Evolutionary conservation across 805 yeast species (phyloP), one percentile per base, ranked within the genome.

Genomic region (Yamadazyma akitaensis): DNA sequence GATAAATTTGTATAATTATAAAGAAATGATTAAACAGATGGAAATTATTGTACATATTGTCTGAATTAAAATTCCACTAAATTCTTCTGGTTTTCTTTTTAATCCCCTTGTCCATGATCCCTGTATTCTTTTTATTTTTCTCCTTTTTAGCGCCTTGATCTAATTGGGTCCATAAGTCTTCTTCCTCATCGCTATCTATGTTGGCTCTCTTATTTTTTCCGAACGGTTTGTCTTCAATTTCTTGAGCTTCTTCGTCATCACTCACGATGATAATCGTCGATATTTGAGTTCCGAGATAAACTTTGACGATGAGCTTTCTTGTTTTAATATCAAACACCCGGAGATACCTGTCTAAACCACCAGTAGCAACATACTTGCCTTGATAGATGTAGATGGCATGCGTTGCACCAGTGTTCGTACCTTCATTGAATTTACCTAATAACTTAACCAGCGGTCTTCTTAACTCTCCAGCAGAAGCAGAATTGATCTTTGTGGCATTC

Each of bases 321-420:
- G 81, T 65, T 1, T 67, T 67, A 4, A 81, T 60, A 50, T 89
- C 85, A 64, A 79, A 92, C 3, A 87, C 88, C 48, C 97, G 77
- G 24, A 88, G 73, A 57, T 89, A 92, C 57, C 96, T 76, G 60
- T 94, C 99, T 18, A 91, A 75, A 0, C 97, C 96, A 37, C 96
- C 97, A 16, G 88, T 74, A 2, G 82, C 82, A 7, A 91, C 58
- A 25, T 84, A 59, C 9, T 73, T 72, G 4, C 69, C 66, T 10
- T 68, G 63, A 10, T 50, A 48, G 2, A 77, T 66, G 47, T 72
- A 74, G 38, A 85, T 81, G 1, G 90, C 84, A 48, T 95, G 91
- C 19, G 82, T 84, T 10, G 89, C 80, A 18, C 94, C 96, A 33
- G 82, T 80, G 51, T 70, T 70, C 1, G 70, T 68, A 11, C 76